phyloP scores from a whole-genome alignment of 2,329 filamentous ascomycete genomes.

The Trichophyton mentagrophytes region DNA sequence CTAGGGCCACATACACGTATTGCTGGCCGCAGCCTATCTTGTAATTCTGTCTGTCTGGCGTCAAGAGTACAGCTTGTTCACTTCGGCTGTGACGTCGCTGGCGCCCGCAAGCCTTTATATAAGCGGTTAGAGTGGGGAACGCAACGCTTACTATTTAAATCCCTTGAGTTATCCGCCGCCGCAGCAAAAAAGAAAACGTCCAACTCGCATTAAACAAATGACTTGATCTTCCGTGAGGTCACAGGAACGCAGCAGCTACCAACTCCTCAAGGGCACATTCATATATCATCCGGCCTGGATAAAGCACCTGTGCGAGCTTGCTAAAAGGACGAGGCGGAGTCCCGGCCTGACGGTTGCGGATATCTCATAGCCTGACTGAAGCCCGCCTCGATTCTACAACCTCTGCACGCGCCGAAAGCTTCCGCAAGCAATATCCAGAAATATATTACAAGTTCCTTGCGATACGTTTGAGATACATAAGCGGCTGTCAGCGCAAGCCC shows the following conservation, averaged over 20 bases:
- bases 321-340: not conserved
- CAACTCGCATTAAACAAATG: conserved; percentile 1
- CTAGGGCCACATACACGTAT: not conserved
- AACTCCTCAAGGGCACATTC: not conserved
- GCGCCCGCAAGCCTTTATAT: not conserved
- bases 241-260: conserved; percentile 1
- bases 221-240: not conserved
- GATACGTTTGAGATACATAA: not conserved
- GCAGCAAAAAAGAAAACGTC: not conserved
- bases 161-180: not conserved
- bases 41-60: not conserved
- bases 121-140: not conserved
- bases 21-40: not conserved
- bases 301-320: not conserved
- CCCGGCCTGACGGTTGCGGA: not conserved
- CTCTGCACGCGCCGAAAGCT: not conserved
- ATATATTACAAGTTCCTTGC: not conserved
- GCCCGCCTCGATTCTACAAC: not conserved
- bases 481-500: not conserved
- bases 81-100: not conserved
- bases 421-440: not conserved
- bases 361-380: not conserved
- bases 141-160: not conserved
- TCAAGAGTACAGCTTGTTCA: not conserved
- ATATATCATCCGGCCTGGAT: conserved; percentile 2